Evolutionary conservation across 75 land plant genomes (phyloP).

Genomic region (Pinus taeda): DNA sequence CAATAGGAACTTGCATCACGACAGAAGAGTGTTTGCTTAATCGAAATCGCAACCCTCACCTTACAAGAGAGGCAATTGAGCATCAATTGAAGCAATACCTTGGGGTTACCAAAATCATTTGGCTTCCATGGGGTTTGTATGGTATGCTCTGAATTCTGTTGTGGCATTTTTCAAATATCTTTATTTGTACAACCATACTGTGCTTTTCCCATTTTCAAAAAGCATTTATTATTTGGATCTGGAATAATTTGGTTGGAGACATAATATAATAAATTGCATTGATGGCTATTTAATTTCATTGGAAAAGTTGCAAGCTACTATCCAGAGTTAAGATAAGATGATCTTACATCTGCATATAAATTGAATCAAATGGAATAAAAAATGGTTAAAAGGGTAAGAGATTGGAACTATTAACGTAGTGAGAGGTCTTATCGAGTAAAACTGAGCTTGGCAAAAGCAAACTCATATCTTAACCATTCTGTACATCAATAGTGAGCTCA

Average conservation of each 20-base stretch:
- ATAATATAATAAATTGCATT: background rate
- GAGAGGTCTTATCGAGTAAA: background rate
- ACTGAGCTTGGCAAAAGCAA: background rate
- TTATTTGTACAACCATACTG: background rate
- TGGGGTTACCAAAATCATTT: constrained; percentile 81
- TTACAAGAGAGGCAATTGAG: constrained; percentile 80
- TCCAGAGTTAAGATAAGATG: background rate
- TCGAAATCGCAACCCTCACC: constrained; percentile 73
- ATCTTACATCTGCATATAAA: background rate
- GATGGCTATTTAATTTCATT: background rate
- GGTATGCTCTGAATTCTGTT: constrained; percentile 31
- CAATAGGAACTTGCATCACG: constrained; percentile 89
- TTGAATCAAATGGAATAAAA: background rate
- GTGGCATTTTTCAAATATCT: background rate
- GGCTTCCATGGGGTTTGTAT: constrained; percentile 87
- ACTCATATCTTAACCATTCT: no score
- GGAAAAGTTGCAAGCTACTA: background rate
- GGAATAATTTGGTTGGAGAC: background rate
- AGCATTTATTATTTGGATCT: background rate
- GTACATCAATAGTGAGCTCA: no score
- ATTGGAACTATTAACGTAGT: background rate
- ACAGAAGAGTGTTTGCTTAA: constrained; percentile 96
- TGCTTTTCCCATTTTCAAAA: background rate
- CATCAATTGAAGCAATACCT: constrained; percentile 70
- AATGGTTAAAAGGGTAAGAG: background rate